phyloP scores from a whole-genome alignment of 2,329 filamentous ascomycete species.

The Fonsecaea nubica region DNA sequence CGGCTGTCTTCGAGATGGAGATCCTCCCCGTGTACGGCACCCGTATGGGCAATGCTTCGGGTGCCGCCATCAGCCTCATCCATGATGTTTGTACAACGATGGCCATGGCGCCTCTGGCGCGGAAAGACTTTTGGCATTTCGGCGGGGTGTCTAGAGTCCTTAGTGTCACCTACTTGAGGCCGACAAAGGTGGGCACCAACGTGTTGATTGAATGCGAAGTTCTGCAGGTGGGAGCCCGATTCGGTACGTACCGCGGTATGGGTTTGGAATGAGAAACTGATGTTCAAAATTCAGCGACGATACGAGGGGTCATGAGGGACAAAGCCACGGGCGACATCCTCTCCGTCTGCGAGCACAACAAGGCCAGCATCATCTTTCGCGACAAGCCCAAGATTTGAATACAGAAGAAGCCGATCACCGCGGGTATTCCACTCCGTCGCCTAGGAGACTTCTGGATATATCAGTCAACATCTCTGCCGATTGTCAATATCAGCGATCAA shows the following conservation, averaged over 20 bases:
- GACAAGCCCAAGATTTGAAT: constrained; percentile 19
- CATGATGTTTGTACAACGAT: constrained; percentile 31
- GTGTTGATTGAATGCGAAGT: constrained; percentile 29
- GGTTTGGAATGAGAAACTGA: background rate
- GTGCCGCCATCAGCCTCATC: constrained; percentile 28
- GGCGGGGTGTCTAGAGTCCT: constrained; percentile 27
- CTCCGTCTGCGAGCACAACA: constrained; percentile 30
- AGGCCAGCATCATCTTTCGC: constrained; percentile 28
- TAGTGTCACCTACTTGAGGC: constrained; percentile 29
- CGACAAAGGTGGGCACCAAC: constrained; percentile 18
- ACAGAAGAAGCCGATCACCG: background rate
- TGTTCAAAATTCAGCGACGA: constrained; percentile 13
- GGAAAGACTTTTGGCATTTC: constrained; percentile 29
- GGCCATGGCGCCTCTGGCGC: constrained; percentile 26
- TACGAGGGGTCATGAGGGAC: constrained; percentile 24
- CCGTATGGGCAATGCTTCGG: constrained; percentile 30
- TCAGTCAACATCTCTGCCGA: background rate
- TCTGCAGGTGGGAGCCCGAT: constrained; percentile 20
- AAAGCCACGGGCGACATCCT: constrained; percentile 25
- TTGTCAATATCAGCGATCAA: background rate
- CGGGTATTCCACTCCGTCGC: background rate
- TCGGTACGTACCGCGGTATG: constrained; percentile 1
- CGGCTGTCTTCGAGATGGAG: constrained; percentile 30
- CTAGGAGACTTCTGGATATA: background rate
- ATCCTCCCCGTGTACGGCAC: constrained; percentile 25